A percentile compares a stretch with the other conserved stretches of the same genome.
Evolutionary conservation across 768 basidiomycete species (phyloP).

Genomic region (Tulasnella sp.): DNA sequence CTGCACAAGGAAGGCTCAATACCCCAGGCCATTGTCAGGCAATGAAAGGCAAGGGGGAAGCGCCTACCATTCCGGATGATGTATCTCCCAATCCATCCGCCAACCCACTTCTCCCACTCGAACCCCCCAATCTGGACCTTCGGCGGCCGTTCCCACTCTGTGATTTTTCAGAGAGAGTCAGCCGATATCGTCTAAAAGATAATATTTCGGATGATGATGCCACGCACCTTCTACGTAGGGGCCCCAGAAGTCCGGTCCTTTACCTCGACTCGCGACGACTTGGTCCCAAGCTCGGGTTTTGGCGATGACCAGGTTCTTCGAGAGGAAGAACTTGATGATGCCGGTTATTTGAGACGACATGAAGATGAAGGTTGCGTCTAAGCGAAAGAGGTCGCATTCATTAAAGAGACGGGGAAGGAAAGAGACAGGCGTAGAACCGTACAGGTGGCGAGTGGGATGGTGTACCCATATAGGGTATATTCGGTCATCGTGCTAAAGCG

Average conservation of each 20-base stretch:
- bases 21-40: not conserved
- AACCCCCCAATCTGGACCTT: slow-evolving; percentile 32
- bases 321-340: slow-evolving; percentile 78
- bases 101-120: slow-evolving; percentile 38
- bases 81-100: slow-evolving; percentile 42
- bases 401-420: not conserved
- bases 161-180: not conserved
- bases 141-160: slow-evolving; percentile 64
- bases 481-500: not conserved
- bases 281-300: slow-evolving; percentile 66
- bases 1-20: slow-evolving; percentile 38
- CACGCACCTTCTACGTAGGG: slow-evolving; percentile 56
- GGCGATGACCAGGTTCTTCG: slow-evolving; percentile 76
- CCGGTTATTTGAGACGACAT: slow-evolving; percentile 67
- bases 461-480: slow-evolving; percentile 43
- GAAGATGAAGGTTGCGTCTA: slow-evolving; percentile 72
- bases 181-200: too few relatives aligned
- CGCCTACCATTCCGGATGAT: slow-evolving; percentile 46
- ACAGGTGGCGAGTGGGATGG: slow-evolving; percentile 72
- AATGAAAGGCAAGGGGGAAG: not conserved
- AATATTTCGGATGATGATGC: not conserved
- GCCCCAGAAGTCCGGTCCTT: slow-evolving; percentile 78
- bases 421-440: slow-evolving; percentile 22
- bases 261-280: slow-evolving; percentile 77
- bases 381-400: slow-evolving; percentile 29